Evolutionary conservation across 805 yeast genomes (phyloP), one percentile per base, ranked within the genome.

Genomic region (Starmerella gropengiesseri): DNA sequence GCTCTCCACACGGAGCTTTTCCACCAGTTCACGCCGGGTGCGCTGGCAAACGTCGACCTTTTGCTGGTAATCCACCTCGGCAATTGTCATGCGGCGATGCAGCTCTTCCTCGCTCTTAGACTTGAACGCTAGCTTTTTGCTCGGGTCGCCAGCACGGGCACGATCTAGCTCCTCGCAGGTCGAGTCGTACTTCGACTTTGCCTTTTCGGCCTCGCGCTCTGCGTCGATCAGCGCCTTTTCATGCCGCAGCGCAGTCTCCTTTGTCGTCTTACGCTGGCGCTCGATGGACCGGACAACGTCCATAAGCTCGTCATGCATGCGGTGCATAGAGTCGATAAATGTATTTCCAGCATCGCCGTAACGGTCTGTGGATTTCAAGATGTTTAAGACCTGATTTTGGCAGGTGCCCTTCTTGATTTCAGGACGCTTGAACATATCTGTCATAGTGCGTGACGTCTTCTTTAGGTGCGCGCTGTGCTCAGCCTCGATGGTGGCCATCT

Each of bases 41-140:
- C 81, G 74, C 51, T 81, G 78, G 23, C 91, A 81, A 2, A 74
- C 64, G 31, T 77, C 72, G 5, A 86, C 94, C 55, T 74, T 81
- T 55, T 73, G 75, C 59, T 78, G 77, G 64, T 85, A 91, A 49
- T 91, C 98, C 41, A 74, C 71, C 60, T 91, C 96, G 0, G 96
- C 93, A 42, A 68, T 63, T 51, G 80, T 83, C 36, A 91, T 83
- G 57, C 89, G 87, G 42, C 78, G 66, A 47, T 73, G 76, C 16
- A 89, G 66, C 38, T 87, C 95, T 57, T 89, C 97, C 58, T 91
- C 97, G 58, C 79, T 82, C 63, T 89, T 96, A 46, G 81, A 80
- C 57, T 83, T 83, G 58, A 91, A 70, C 2, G 89, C 63, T 40
- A 87, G 77, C 49, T 81, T 80, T 60, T 81, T 83, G 44, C 80